These are phyloP conservation scores for Botrytis squamosa DNA, from an alignment of 2,329 filamentous ascomycete genomes.

Conservation along the genomic window DNA sequence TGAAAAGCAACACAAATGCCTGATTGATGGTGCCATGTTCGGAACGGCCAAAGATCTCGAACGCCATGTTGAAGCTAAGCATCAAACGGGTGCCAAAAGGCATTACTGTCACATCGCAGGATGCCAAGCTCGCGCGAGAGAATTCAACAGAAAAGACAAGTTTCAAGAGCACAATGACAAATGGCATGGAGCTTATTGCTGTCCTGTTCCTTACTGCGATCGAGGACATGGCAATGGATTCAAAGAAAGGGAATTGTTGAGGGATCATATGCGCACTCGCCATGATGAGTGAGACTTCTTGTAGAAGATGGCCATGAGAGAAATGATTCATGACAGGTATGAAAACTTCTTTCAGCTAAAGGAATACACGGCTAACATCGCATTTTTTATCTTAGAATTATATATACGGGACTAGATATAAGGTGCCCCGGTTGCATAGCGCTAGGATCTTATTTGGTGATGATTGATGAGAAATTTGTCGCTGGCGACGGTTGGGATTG, in stretches of 20 bases:
- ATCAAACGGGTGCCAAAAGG: background rate
- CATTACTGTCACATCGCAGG: background rate
- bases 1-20: background rate
- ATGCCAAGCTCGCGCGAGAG: background rate
- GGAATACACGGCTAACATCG: background rate
- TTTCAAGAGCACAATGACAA: background rate
- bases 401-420: background rate
- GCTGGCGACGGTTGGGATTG: background rate
- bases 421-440: background rate
- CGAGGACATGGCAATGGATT: background rate
- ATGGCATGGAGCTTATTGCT: background rate
- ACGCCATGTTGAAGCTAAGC: background rate
- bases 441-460: background rate
- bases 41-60: background rate
- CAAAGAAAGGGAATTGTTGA: rapidly evolving
- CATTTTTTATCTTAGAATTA: background rate
- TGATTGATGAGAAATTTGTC: background rate
- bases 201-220: background rate
- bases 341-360: background rate
- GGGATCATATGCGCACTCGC: background rate
- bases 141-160: background rate
- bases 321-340: background rate
- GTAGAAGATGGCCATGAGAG: background rate
- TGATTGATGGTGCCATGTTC: background rate
- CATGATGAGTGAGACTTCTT: background rate